A percentile compares a stretch with the other conserved stretches of the same genome.
phyloP scores from a whole-genome alignment of 108 stramenopile species.

The Licmophora abbreviata region DNA sequence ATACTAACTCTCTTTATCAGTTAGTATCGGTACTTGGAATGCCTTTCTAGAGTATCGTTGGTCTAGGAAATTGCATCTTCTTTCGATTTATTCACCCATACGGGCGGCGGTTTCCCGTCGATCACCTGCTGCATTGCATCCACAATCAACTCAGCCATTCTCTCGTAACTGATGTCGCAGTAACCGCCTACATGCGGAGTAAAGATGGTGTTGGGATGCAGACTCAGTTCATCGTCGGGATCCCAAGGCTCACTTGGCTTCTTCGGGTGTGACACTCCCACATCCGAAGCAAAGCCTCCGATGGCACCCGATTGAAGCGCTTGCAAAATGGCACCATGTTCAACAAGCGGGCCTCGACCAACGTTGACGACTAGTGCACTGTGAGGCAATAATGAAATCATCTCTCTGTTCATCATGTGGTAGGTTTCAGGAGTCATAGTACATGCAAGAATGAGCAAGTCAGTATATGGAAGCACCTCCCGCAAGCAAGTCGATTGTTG shows the following conservation, averaged over 20 bases:
- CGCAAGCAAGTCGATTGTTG: neutral
- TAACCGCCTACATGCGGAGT: slow-evolving; percentile 8
- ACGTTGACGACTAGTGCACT: slow-evolving; percentile 7
- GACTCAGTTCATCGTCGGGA: slow-evolving; percentile 2
- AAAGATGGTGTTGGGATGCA: slow-evolving; percentile 2
- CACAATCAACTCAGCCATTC: neutral
- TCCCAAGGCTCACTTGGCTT: slow-evolving; percentile 9
- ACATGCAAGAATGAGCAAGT: slow-evolving; percentile 7
- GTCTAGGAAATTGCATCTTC: no score
- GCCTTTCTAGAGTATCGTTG: no score
- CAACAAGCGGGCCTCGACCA: slow-evolving; percentile 4
- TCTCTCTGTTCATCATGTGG: slow-evolving; percentile 1
- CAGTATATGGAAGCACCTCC: slow-evolving; percentile 4
- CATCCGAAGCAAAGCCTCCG: slow-evolving; percentile 6
- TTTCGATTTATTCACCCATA: slow-evolving; percentile 7
- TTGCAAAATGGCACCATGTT: slow-evolving; percentile 4
- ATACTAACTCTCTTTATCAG: no score
- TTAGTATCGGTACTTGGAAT: no score
- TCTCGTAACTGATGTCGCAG: neutral
- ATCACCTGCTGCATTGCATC: neutral
- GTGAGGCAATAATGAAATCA: neutral
- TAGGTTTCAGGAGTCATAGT: slow-evolving; percentile 5
- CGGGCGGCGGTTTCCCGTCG: slow-evolving; percentile 5
- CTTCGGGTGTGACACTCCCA: slow-evolving; percentile 1
- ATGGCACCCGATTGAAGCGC: neutral